A percentile compares a stretch with the other conserved stretches of the same genome.
These are phyloP conservation scores for Aotearoamyces nothofagi DNA, from an alignment of 2,329 filamentous ascomycete genomes.

Conservation along the genomic window DNA sequence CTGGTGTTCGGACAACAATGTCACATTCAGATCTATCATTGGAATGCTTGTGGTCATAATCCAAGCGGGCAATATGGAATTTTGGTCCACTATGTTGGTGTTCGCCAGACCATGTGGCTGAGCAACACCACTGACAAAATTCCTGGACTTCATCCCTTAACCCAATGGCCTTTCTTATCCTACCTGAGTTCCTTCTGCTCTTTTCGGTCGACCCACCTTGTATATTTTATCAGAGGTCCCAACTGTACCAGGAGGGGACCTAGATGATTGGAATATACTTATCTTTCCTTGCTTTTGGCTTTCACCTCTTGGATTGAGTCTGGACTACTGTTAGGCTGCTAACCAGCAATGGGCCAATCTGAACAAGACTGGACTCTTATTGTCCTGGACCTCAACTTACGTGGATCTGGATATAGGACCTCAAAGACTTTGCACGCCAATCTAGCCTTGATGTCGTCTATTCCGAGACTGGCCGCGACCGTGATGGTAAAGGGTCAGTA, in stretches of 20 bases:
- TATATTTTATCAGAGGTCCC: slow-evolving; percentile 13
- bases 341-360: too few species aligned
- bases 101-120: not conserved
- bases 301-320: too few species aligned
- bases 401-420: slow-evolving; percentile 76
- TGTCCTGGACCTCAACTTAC: slow-evolving; percentile 50
- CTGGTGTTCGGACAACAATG: not conserved
- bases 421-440: slow-evolving; percentile 98
- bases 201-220: slow-evolving; percentile 13
- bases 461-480: slow-evolving; percentile 86
- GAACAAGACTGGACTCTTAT: too few species aligned
- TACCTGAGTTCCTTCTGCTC: slow-evolving; percentile 18
- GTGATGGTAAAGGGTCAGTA: slow-evolving; percentile 79
- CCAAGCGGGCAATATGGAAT: not conserved
- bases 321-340: too few species aligned
- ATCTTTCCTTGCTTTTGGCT: too few species aligned
- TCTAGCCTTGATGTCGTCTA: slow-evolving; percentile 96
- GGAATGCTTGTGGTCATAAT: not conserved
- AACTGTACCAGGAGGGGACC: not conserved
- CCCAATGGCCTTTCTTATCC: slow-evolving; percentile 18
- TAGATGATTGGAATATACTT: too few species aligned
- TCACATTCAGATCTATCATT: not conserved
- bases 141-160: too few species aligned
- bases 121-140: not conserved
- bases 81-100: not conserved